Conservation (phyloP, 1,284 basidiomycete species). For the Heterobasidion occidentale region DNA sequence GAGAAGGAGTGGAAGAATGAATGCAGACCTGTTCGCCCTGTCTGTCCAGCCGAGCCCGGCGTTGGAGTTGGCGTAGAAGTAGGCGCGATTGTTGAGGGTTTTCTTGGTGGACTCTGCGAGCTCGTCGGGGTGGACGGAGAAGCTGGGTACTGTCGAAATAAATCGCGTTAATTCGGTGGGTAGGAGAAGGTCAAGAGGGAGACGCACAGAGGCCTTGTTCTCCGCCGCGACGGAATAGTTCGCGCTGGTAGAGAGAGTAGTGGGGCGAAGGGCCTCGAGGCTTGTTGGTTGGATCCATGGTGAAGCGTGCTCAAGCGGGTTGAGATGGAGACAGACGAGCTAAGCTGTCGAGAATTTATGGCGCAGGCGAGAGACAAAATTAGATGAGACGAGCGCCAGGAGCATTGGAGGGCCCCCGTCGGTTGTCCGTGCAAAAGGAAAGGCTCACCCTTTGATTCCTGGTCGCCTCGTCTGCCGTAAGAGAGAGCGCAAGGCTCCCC, state of each 20-base stretch:
- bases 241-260: slow-evolving; percentile 48
- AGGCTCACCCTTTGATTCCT: no score
- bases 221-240: slow-evolving; percentile 41
- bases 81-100: slow-evolving; percentile 42
- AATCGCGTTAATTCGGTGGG: neutral
- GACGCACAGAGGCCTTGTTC: slow-evolving; percentile 28
- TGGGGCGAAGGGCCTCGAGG: slow-evolving; percentile 44
- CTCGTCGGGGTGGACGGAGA: slow-evolving; percentile 42
- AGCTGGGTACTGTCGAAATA: slow-evolving; percentile 21
- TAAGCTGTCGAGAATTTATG: no score
- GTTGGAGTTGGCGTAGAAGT: slow-evolving; percentile 51
- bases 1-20: neutral
- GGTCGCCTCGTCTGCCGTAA: no score
- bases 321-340: neutral
- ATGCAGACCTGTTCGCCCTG: slow-evolving; percentile 37
- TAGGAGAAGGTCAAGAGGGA: neutral
- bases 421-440: no score
- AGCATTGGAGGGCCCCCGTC: no score
- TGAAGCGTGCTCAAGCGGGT: neutral
- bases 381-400: no score
- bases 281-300: slow-evolving; percentile 48
- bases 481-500: no score
- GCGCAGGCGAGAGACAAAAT: no score
- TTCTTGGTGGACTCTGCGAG: slow-evolving; percentile 41
- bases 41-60: slow-evolving; percentile 51